A percentile compares a stretch with the other conserved stretches of the same genome.
Conservation (phyloP, 148 eudicot genomes). For the Nyssa sinensis region DNA sequence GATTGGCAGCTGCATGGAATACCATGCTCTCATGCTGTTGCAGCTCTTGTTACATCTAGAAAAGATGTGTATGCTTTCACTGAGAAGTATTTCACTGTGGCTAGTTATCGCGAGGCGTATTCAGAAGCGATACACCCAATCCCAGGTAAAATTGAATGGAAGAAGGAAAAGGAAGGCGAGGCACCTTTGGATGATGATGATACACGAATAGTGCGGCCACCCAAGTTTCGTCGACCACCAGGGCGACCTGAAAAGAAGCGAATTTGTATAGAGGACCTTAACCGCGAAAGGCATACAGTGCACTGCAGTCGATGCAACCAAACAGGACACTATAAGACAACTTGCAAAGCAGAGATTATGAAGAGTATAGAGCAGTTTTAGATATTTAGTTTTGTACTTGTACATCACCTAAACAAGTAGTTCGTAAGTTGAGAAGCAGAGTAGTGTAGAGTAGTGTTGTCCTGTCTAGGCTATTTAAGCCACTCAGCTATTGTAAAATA, state of each 20-base stretch:
- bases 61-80: constrained; percentile 51
- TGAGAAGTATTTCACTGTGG: constrained; percentile 36
- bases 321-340: constrained; percentile 63
- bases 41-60: constrained; percentile 44
- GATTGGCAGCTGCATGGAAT: constrained; percentile 59
- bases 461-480: background rate
- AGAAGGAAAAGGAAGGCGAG: constrained; percentile 29
- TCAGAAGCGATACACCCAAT: constrained; percentile 35
- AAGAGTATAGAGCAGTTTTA: constrained; percentile 19
- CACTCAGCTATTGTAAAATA: background rate
- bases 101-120: constrained; percentile 38
- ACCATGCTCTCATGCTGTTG: constrained; percentile 63
- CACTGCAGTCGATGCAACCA: constrained; percentile 63
- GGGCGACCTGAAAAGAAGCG: constrained; percentile 65
- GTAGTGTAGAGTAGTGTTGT: background rate
- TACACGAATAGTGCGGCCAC: constrained; percentile 42
- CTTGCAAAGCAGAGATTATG: constrained; percentile 42
- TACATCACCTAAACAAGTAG: background rate
- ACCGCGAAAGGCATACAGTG: constrained; percentile 55
- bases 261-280: constrained; percentile 40
- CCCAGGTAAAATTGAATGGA: constrained; percentile 46
- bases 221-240: constrained; percentile 54
- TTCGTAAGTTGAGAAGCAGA: background rate
- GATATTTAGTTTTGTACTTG: constrained; percentile 16
- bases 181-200: constrained; percentile 23